Evolutionary conservation across 805 yeast species (phyloP).

Genomic region (Lipomyces starkeyi): DNA sequence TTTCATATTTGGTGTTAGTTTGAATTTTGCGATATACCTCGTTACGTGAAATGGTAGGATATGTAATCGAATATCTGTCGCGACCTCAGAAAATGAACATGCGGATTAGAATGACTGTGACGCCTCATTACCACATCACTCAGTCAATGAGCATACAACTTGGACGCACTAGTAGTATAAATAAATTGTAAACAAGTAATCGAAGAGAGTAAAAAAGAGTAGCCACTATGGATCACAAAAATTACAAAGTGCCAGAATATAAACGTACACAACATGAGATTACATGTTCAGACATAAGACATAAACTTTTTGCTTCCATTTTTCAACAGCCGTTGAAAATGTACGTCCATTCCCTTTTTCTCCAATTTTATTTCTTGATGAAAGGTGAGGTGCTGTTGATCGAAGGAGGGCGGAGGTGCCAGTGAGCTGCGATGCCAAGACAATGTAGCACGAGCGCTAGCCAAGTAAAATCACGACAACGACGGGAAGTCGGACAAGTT

Average conservation of each 20-base stretch:
- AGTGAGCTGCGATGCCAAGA: neutral
- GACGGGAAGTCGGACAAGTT: constrained; percentile 34
- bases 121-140: neutral
- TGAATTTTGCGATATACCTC: constrained; percentile 10
- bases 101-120: too few species aligned
- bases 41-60: neutral
- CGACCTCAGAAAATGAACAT: too few species aligned
- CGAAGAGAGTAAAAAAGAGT: neutral
- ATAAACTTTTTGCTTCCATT: neutral
- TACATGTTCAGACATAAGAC: neutral
- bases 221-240: neutral
- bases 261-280: constrained; percentile 8
- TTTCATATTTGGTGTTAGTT: constrained; percentile 10
- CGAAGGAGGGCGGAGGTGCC: neutral
- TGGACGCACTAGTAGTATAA: neutral
- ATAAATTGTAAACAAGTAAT: neutral
- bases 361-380: neutral
- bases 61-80: too few species aligned
- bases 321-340: neutral
- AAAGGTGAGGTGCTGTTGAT: neutral
- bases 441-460: neutral
- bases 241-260: neutral
- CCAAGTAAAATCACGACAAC: constrained; percentile 12
- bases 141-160: neutral
- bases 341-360: neutral